Evolutionary conservation across 257 asterid species (phyloP), one percentile per base, ranked within the genome.

Genomic region (Primulina tabacum): DNA sequence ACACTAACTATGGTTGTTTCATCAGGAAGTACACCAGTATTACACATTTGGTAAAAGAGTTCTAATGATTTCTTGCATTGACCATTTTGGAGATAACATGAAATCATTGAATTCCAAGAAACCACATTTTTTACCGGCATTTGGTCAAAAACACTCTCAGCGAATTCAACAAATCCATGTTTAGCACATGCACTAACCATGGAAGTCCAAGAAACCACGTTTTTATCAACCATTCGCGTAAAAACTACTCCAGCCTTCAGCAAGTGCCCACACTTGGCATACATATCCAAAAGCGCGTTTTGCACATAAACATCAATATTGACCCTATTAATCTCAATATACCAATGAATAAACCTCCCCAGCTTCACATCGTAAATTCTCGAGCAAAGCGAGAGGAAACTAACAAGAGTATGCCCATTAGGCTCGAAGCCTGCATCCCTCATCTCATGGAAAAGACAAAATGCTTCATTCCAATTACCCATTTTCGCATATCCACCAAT

Each of bases 221-320:
- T 86, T 69, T 77, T 85, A 28, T 74, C 69, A 58, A 56, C 71
- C 76, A 85, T 84, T 70, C 79, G 69, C 14, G 65, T 75, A 14
- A 92, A 92, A n/a, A 88, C 85, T 6, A 82, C 73, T 64, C 82
- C 82, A 9, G 96, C 93, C 72, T 69, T 75, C 60, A 82, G 80
- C 80, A 92, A 70, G 64, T 81, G 74, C 67, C 97, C 90, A 63
- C 98, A 90, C 84, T 90, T 90, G 17, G 95, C 87, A 56, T 92
- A 88, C 95, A 87, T 88, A 78, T 90, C 96, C 29, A 90, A 88
- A 65, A 92, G 90, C 26, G 88, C 82, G 37, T 89, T 90, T 62
- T 82, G 85, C 73, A 85, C 67, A 70, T 79, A 83, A 20, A 76
- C 73, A 77, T 92, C 96, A 28, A 75, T 65, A 7, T 60, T 24